Percentiles rank a stretch among this genome's conserved stretches.
Evolutionary conservation across 768 basidiomycete genomes (phyloP).

Genomic region (Tubosaeta sp.): DNA sequence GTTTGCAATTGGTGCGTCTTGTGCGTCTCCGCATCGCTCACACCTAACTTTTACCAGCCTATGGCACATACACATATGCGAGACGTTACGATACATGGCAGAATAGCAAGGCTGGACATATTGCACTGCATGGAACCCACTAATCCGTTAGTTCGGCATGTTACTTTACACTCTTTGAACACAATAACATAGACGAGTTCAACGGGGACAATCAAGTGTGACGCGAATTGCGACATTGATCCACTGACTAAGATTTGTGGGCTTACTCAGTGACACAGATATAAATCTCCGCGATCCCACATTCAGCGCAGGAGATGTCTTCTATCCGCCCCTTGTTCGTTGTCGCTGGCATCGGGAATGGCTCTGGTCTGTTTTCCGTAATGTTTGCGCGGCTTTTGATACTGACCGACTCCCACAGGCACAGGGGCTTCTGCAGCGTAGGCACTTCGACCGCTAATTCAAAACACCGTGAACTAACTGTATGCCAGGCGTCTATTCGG

Average conservation of each 20-base stretch:
- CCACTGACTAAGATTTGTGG: constrained; percentile 9
- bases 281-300: constrained; percentile 9
- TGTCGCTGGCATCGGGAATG: constrained; percentile 52
- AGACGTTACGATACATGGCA: constrained; percentile 60
- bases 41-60: constrained; percentile 45
- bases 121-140: constrained; percentile 40
- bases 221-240: constrained; percentile 10
- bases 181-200: constrained; percentile 15
- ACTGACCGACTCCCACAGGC: constrained; percentile 27
- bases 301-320: constrained; percentile 20
- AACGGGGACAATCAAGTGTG: neutral
- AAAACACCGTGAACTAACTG: neutral
- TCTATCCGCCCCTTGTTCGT: constrained; percentile 48
- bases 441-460: constrained; percentile 12
- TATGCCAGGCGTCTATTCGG: constrained; percentile 51
- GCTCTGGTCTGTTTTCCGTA: constrained; percentile 25
- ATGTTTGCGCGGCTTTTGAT: neutral
- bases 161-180: constrained; percentile 8
- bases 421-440: constrained; percentile 61
- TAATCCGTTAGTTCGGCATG: constrained; percentile 14
- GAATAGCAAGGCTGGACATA: constrained; percentile 80
- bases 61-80: constrained; percentile 76
- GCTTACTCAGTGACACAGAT: constrained; percentile 17
- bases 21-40: neutral
- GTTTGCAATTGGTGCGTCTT: constrained; percentile 64